Base-by-base conservation (phyloP, 2,329 filamentous ascomycete species). In the Stromatinia cepivora region DNA sequence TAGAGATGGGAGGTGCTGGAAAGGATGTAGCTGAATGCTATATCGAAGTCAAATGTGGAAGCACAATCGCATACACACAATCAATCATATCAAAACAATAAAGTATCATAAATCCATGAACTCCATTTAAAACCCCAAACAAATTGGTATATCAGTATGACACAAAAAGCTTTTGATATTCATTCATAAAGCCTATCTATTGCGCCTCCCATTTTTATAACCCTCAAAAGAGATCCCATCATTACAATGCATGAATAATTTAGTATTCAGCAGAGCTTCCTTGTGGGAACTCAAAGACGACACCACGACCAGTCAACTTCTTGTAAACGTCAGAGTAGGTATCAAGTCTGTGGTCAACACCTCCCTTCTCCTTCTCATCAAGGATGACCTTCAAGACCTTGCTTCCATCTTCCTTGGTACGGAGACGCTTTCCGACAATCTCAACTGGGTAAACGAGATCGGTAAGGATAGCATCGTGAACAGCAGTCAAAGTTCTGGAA, bases 311-410 rank as follows among this genome's bases (percentile, higher is more conserved):
- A 74, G 95, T 99, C 81, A 99, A 87, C 81, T 93, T 91, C 85
- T 93, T 93, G 92, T 99, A 99, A 82, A 99, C 95, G 90, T 99
- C 95, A 76, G 93, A 92, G 89, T 99, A 99, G 82, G 94, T 97
- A 86, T 99, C 95, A 79, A 99, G 92, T 83, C 95, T 90, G 92
- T 98, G 97, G 89, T 99, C 95, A 79, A 99, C 94, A 83, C 94
- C 93, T 81, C 94, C 94, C 80, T 94, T 92, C 92, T 99, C 95
- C 93, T 99, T 99, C 92, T 98, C 95, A 84, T 99, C 95, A 72
- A 99, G 90, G 81, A 99, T 88, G 83, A 99, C 93, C 92, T 99
- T 99, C 85, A 98, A 90, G 82, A 93, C 86, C 92, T 98, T 98
- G 90, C 88, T 90, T 84, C 93, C 93, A 85, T 99, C 95, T 89